Evolutionary conservation across 129 eudicot species (phyloP).

Genomic region (Centaurea solstitialis): DNA sequence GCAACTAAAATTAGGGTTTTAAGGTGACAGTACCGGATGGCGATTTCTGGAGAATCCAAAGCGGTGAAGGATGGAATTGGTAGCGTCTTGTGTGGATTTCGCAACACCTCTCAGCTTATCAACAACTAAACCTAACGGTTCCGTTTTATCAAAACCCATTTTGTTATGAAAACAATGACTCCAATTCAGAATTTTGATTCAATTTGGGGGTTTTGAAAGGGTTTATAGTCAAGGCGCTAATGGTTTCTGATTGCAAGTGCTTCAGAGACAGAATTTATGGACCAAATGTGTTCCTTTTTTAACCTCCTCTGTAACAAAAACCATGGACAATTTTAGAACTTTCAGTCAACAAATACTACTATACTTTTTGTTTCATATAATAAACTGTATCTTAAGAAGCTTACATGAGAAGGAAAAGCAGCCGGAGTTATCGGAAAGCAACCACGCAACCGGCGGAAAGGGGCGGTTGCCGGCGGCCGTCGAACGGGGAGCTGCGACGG

Average conservation of each 20-base stretch:
- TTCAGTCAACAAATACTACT: not conserved
- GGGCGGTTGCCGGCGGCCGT: not conserved
- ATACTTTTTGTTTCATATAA: not conserved
- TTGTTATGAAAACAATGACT: not conserved
- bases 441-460: not conserved
- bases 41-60: conserved; percentile 46
- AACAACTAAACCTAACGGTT: conserved; percentile 29
- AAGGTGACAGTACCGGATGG: conserved; percentile 52
- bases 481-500: not conserved
- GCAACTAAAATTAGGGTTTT: not conserved
- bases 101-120: conserved; percentile 47
- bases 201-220: not conserved
- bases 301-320: not conserved
- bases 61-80: conserved; percentile 43
- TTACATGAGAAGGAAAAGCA: not conserved
- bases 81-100: conserved; percentile 48
- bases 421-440: not conserved
- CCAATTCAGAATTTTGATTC: conserved; percentile 1
- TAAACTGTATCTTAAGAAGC: not conserved
- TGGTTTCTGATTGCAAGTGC: not conserved
- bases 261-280: not conserved
- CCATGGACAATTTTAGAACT: not conserved
- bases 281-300: not conserved
- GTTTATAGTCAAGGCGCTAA: not conserved
- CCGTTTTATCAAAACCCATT: conserved; percentile 30